Base-by-base conservation (phyloP, 139 green algal species). In the Ettlia oleoabundans region DNA sequence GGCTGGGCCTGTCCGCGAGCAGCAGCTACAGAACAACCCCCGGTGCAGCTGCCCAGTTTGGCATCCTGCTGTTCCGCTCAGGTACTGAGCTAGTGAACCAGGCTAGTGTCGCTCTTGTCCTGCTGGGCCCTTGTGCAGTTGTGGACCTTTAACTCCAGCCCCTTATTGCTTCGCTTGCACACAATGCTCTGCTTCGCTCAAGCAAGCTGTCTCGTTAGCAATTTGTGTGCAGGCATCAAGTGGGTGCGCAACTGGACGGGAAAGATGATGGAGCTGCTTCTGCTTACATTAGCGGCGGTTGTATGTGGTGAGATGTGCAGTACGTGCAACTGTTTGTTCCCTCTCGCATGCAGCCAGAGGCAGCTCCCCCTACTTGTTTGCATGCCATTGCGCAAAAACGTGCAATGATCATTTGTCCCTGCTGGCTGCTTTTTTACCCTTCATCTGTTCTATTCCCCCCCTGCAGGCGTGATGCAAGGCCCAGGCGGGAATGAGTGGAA, bases 251-350 rank as follows among this genome's bases (percentile, higher is more conserved):
- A 64, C 52, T 91, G 88, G 86, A 41, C 38, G 38, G 41, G 55
- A 51, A 90, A 88, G 52, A 87, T 91, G 64, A 55, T 87, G 32
- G 85, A 91, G 58, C 38, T 91, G 22, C 68, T 91, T 43, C 69
- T 91, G 41, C 83, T 91, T 35, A 69, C 85, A 13, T 38, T 83
- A 10, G 88, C 88, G 18, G 88, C 68, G 6, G 66, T 91, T 8
- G 76, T 86, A 40, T 76, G 78, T 2, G 88, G 88, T 85, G 62
- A 78, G 76, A 15, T 55, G 38, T 19, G 62, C 19, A n/a, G n/a
- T n/a, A n/a, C n/a, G n/a, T n/a, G n/a, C n/a, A n/a, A n/a, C n/a
- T n/a, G n/a, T n/a, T n/a, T n/a, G n/a, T n/a, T n/a, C n/a, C n/a
- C n/a, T n/a, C n/a, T n/a, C n/a, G n/a, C n/a, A n/a, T n/a, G n/a